These are phyloP conservation scores for Malus hybrid DNA, from an alignment of 331 rosid genomes.

Conservation along the genomic window DNA sequence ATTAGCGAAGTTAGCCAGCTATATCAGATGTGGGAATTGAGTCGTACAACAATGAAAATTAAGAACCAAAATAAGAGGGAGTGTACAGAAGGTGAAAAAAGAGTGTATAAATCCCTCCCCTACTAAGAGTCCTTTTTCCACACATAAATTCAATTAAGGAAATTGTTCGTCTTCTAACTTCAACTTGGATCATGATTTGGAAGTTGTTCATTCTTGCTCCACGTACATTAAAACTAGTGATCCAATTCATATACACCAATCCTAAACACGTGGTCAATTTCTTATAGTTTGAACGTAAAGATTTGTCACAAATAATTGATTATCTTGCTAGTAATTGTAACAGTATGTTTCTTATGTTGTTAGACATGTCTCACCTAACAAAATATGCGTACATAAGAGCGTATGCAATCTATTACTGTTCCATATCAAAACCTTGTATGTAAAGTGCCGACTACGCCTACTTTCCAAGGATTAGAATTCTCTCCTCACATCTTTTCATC, in stretches of 20 bases:
- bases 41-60: no score
- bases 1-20: not conserved
- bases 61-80: not conserved
- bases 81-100: not conserved
- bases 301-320: no score
- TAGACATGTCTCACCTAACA: no score
- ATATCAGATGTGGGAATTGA: not conserved
- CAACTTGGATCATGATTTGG: no score
- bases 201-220: no score
- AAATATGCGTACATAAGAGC: rapidly evolving
- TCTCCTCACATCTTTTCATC: no score
- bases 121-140: not conserved
- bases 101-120: no score
- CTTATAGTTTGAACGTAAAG: not conserved
- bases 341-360: not conserved
- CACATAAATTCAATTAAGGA: not conserved
- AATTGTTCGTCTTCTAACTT: not conserved
- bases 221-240: no score
- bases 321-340: not conserved
- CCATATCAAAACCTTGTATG: not conserved
- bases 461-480: no score
- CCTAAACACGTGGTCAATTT: not conserved
- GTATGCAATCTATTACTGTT: not conserved
- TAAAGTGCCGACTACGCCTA: not conserved
- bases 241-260: not conserved